Evolutionary conservation across 129 eudicot species (phyloP).

Genomic region (Gnaphalium uliginosum): DNA sequence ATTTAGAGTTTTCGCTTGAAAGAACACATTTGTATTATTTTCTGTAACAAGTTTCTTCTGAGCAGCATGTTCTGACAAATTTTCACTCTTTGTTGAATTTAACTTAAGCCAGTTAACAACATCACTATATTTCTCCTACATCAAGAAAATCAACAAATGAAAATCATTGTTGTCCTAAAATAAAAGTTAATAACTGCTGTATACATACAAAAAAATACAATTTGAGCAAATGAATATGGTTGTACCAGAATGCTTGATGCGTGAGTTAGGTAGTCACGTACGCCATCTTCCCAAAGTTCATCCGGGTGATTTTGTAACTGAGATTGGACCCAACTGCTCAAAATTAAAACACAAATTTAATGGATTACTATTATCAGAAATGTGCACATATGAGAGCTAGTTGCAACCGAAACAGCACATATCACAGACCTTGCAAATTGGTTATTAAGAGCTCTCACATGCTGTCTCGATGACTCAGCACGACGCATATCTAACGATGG

Average conservation of each 20-base stretch:
- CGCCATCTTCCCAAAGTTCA: conserved; percentile 99
- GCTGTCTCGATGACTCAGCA: conserved; percentile 76
- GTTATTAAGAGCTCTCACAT: conserved; percentile 95
- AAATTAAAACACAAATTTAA: conserved; percentile 11
- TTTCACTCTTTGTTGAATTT: conserved; percentile 58
- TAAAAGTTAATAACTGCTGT: not conserved
- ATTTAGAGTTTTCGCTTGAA: conserved; percentile 16
- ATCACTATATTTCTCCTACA: conserved; percentile 88
- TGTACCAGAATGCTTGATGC: conserved; percentile 77
- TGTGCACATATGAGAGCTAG: not conserved
- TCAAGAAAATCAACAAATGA: conserved; percentile 18
- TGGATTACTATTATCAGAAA: not conserved
- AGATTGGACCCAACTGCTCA: conserved; percentile 83
- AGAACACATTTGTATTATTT: not conserved
- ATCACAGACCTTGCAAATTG: conserved; percentile 84
- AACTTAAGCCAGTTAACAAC: conserved; percentile 91
- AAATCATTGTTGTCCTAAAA: not conserved
- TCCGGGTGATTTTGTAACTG: conserved; percentile 91
- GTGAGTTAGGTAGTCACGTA: conserved; percentile 70
- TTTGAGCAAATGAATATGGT: not conserved
- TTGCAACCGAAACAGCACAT: conserved; percentile 10
- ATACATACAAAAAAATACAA: not conserved
- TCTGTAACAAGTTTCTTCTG: not conserved
- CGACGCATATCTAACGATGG: conserved; percentile 58
- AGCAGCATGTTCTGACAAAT: conserved; percentile 22